Percentiles rank a stretch among this genome's conserved stretches.
phyloP scores from a whole-genome alignment of 352 stramenopile genomes.

The Halophytophthora polymorphica region DNA sequence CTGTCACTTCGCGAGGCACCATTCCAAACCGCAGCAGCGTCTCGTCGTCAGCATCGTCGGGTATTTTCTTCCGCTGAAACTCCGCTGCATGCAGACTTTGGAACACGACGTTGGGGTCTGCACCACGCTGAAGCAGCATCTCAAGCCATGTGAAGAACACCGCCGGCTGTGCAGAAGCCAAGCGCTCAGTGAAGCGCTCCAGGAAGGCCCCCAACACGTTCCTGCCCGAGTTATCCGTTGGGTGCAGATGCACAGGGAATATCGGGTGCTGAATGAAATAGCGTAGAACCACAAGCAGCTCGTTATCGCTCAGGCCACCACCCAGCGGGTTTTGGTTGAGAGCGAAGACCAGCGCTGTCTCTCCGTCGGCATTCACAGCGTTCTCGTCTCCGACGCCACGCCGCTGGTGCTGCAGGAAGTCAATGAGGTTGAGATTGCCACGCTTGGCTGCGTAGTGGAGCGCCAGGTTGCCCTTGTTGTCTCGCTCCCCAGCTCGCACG shows the following conservation, averaged over 20 bases:
- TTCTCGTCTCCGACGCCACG: constrained; percentile 31
- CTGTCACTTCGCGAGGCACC: constrained; percentile 39
- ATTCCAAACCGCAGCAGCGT: constrained; percentile 13
- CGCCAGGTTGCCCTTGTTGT: constrained; percentile 38
- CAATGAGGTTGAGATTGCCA: constrained; percentile 59
- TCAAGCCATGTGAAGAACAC: constrained; percentile 44
- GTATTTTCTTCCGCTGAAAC: constrained; percentile 6
- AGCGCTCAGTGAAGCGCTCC: constrained; percentile 46
- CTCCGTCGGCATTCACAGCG: constrained; percentile 32
- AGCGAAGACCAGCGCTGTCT: constrained; percentile 53
- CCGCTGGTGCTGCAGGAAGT: constrained; percentile 69
- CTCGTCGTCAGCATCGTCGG: constrained; percentile 7
- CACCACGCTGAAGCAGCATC: constrained; percentile 50
- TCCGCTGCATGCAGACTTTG: constrained; percentile 15
- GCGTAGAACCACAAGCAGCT: constrained; percentile 35
- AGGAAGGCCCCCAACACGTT: constrained; percentile 55
- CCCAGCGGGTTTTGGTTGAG: constrained; percentile 43
- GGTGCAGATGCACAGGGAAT: constrained; percentile 35
- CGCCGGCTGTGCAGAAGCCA: constrained; percentile 13
- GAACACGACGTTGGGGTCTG: constrained; percentile 49
- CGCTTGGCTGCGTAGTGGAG: constrained; percentile 58
- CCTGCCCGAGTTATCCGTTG: constrained; percentile 29
- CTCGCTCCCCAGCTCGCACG: constrained; percentile 23
- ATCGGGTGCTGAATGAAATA: constrained; percentile 44
- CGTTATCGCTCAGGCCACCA: constrained; percentile 13